A percentile compares a stretch with the other conserved stretches of the same genome.
Evolutionary conservation across 2,329 filamentous ascomycete genomes (phyloP).

Genomic region (Fusarium temperatum): DNA sequence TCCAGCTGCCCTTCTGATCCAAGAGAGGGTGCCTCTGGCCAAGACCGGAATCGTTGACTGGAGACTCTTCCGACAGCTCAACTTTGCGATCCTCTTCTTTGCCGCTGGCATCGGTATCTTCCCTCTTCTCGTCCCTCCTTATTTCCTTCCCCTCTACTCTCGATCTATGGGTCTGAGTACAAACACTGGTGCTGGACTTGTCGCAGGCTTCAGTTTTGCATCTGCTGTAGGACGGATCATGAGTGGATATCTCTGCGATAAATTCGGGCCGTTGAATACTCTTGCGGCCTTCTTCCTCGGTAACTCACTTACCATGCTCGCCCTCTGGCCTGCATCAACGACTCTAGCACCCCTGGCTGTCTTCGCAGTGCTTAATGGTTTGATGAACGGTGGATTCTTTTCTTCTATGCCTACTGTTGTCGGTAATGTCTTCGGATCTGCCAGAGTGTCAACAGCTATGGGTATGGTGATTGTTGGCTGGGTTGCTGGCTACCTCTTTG

Average conservation of each 20-base stretch:
- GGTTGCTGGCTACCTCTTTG: conserved; percentile 69
- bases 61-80: conserved; percentile 61
- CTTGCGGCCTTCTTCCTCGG: conserved; percentile 60
- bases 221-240: conserved; percentile 66
- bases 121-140: conserved; percentile 68
- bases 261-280: conserved; percentile 64
- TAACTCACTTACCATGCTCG: conserved; percentile 66
- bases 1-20: conserved; percentile 63
- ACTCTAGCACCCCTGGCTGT: conserved; percentile 62
- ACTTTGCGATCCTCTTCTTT: conserved; percentile 63
- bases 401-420: conserved; percentile 71
- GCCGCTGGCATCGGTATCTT: conserved; percentile 66
- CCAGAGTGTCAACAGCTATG: conserved; percentile 64
- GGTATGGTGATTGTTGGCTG: conserved; percentile 70
- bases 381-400: conserved; percentile 71
- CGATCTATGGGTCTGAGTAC: conserved; percentile 63
- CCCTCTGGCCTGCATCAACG: conserved; percentile 67
- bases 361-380: conserved; percentile 69
- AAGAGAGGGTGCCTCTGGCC: conserved; percentile 49
- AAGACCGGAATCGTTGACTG: conserved; percentile 57
- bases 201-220: conserved; percentile 69
- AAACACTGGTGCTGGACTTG: conserved; percentile 62
- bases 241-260: conserved; percentile 63
- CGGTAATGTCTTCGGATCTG: conserved; percentile 65
- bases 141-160: conserved; percentile 67